Conservation (phyloP, 73 alveolate species). For the Tetrahymena malaccensis region DNA sequence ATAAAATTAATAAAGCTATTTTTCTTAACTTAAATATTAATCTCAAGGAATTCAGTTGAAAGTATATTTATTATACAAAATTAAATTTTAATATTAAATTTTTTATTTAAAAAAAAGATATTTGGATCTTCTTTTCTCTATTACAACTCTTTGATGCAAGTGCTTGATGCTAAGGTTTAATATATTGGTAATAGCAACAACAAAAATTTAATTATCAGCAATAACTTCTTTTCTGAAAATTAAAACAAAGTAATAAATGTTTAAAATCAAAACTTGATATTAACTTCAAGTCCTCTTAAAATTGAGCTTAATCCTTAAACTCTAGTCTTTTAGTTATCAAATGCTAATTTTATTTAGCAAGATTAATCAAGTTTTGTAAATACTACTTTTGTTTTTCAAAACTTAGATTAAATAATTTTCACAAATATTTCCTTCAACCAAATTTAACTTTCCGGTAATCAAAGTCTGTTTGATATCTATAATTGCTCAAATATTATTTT, state of each 20-base stretch:
- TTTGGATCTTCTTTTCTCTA: not conserved
- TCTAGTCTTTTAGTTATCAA: not conserved
- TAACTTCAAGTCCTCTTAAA: not conserved
- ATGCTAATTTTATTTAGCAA: not conserved
- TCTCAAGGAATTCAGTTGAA: not conserved
- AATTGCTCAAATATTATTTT: not conserved
- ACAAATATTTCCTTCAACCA: no score
- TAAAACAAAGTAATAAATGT: not conserved
- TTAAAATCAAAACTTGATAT: not conserved
- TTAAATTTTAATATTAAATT: not conserved
- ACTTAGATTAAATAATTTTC: not conserved
- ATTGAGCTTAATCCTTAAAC: not conserved
- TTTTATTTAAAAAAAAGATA: not conserved
- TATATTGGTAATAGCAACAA: not conserved
- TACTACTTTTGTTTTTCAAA: not conserved
- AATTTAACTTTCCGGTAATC: not conserved
- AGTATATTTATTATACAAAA: not conserved
- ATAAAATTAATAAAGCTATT: not conserved
- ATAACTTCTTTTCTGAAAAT: not conserved
- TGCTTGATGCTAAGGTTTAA: not conserved
- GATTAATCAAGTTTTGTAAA: not conserved
- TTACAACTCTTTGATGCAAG: not conserved
- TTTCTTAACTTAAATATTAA: not conserved
- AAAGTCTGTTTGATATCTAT: not conserved
- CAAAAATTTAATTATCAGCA: not conserved